Evolutionary conservation across 768 basidiomycete genomes (phyloP).

Genomic region (Nidularia sp.): DNA sequence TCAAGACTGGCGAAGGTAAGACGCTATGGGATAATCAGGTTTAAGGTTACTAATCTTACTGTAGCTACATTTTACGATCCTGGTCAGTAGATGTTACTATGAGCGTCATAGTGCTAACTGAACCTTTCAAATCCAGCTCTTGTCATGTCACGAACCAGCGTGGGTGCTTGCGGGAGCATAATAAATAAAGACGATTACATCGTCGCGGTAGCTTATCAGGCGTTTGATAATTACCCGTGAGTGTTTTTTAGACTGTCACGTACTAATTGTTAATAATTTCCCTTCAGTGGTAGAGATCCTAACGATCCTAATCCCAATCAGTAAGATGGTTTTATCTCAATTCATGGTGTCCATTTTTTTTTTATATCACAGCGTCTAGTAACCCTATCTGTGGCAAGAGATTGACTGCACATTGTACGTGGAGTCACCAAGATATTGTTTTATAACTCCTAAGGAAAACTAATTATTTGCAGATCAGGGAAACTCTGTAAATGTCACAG

Average conservation of each 20-base stretch:
- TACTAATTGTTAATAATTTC: not conserved
- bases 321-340: constrained; percentile 1
- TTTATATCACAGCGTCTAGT: not conserved
- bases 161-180: constrained; percentile 10
- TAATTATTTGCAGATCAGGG: constrained; percentile 2
- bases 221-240: constrained; percentile 9
- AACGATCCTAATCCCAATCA: constrained; percentile 4
- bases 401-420: constrained; percentile 5
- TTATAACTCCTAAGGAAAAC: not conserved
- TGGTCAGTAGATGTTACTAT: not conserved
- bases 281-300: constrained; percentile 4
- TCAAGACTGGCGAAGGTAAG: not conserved
- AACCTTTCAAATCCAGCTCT: not conserved
- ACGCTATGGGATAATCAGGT: not conserved
- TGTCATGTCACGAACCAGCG: constrained; percentile 1
- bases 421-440: not conserved
- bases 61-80: constrained; percentile 2
- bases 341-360: too few relatives aligned
- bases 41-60: not conserved
- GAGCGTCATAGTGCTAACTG: not conserved
- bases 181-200: constrained; percentile 5
- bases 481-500: constrained; percentile 6
- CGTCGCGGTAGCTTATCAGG: constrained; percentile 7
- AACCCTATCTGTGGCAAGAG: constrained; percentile 10
- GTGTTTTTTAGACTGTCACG: not conserved